phyloP scores from a whole-genome alignment of 108 stramenopile species.

The Conticribra guillardii region DNA sequence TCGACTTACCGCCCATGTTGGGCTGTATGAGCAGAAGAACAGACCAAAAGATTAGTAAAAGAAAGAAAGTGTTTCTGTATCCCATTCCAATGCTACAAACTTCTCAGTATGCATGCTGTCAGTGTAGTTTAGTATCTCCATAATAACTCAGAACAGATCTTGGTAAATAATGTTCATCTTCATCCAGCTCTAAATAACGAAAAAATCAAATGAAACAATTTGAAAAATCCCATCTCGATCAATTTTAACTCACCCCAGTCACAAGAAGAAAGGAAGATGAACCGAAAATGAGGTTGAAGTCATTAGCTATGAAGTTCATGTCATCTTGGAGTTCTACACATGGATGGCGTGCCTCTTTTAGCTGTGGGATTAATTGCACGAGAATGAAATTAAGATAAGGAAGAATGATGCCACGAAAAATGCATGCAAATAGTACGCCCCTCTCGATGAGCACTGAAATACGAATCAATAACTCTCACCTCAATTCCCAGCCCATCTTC shows the following conservation, averaged over 20 bases:
- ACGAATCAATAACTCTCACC: conserved; percentile 34
- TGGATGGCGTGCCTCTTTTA: conserved; percentile 93
- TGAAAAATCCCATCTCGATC: conserved; percentile 37
- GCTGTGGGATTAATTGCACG: conserved; percentile 14
- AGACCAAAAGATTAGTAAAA: background rate
- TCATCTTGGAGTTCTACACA: conserved; percentile 94
- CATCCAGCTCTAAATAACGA: no score
- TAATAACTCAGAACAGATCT: no score
- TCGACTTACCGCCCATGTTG: conserved; percentile 85
- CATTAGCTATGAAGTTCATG: conserved; percentile 96
- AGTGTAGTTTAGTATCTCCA: no score
- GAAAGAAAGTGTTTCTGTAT: no score
- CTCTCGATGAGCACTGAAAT: background rate
- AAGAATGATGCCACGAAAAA: no score
- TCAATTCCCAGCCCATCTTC: conserved; percentile 82
- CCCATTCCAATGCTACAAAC: no score
- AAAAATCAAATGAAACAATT: background rate
- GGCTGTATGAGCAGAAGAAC: background rate
- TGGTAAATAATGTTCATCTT: no score
- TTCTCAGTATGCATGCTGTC: no score
- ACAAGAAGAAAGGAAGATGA: conserved; percentile 83
- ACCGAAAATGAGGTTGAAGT: conserved; percentile 77
- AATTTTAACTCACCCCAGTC: conserved; percentile 98
- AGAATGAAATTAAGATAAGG: no score
- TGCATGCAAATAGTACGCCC: background rate